Evolutionary conservation across 352 stramenopile species (phyloP).

Genomic region (Hyaloperonospora brassicae): DNA sequence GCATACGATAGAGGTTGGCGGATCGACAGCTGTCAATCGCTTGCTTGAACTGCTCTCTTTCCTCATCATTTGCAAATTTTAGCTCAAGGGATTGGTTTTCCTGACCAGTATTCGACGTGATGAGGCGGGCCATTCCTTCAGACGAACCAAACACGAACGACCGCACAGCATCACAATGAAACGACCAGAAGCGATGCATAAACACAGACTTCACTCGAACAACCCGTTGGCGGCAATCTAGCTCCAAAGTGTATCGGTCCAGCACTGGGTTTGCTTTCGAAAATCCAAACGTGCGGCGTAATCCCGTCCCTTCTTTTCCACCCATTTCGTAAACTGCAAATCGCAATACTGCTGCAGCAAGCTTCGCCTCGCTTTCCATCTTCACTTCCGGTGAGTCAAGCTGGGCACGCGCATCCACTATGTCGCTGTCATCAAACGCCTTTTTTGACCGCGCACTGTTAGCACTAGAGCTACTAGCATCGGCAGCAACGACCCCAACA

Average conservation of each 20-base stretch:
- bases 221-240: conserved; percentile 62
- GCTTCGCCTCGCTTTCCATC: conserved; percentile 28
- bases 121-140: conserved; percentile 35
- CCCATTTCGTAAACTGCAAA: conserved; percentile 73
- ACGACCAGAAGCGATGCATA: conserved; percentile 75
- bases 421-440: conserved; percentile 78
- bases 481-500: conserved; percentile 4
- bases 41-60: conserved; percentile 56
- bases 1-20: conserved; percentile 35
- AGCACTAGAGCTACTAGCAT: conserved; percentile 17
- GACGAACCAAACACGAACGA: conserved; percentile 34
- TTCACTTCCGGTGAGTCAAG: conserved; percentile 23
- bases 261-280: conserved; percentile 59
- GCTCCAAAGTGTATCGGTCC: conserved; percentile 71
- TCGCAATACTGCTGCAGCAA: conserved; percentile 56
- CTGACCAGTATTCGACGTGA: conserved; percentile 50
- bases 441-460: conserved; percentile 36
- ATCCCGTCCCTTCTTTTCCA: conserved; percentile 43
- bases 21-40: conserved; percentile 47
- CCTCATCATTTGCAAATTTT: conserved; percentile 66
- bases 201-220: conserved; percentile 77
- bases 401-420: conserved; percentile 44
- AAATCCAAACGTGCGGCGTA: conserved; percentile 59
- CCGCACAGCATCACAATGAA: conserved; percentile 63
- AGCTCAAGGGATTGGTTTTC: conserved; percentile 53